A percentile compares a stretch with the other conserved stretches of the same genome.
These are phyloP conservation scores for Adansonia rubrostipa DNA, from an alignment of 441 rosid species.

Conservation along the genomic window DNA sequence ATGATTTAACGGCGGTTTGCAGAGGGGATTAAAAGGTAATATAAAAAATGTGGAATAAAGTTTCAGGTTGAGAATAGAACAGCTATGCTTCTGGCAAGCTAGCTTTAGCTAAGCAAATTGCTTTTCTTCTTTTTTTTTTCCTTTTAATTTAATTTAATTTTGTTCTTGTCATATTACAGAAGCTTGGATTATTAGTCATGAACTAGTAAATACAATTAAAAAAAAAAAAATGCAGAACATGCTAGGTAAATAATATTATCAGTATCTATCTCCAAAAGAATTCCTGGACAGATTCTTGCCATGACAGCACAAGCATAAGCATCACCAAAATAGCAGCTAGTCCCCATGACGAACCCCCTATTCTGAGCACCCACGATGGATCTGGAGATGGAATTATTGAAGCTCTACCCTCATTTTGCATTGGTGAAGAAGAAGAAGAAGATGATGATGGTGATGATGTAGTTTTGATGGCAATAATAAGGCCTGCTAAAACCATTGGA, in stretches of 20 bases:
- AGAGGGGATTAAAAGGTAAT: too few relatives aligned
- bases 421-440: conserved; percentile 35
- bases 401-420: conserved; percentile 23
- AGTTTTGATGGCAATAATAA: conserved; percentile 55
- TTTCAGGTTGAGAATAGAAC: too few relatives aligned
- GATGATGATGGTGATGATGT: conserved; percentile 31
- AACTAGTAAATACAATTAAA: background rate
- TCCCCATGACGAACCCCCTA: conserved; percentile 65
- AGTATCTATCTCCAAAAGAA: conserved; percentile 53
- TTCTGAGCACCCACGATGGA: conserved; percentile 58
- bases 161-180: too few relatives aligned
- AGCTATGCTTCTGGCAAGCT: too few relatives aligned
- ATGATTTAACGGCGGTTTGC: too few relatives aligned
- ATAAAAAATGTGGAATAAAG: too few relatives aligned
- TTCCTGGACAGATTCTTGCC: conserved; percentile 57
- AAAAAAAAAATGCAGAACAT: background rate
- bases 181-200: background rate
- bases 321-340: conserved; percentile 54
- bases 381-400: conserved; percentile 43
- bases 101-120: too few relatives aligned
- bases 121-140: too few relatives aligned
- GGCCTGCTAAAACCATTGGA: conserved; percentile 58
- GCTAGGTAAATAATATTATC: background rate
- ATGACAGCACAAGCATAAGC: conserved; percentile 60
- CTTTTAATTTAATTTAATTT: too few relatives aligned